A percentile compares a stretch with the other conserved stretches of the same genome.
Evolutionary conservation across 2,329 filamentous ascomycete genomes (phyloP).

Genomic region (Exserohilum turcica): DNA sequence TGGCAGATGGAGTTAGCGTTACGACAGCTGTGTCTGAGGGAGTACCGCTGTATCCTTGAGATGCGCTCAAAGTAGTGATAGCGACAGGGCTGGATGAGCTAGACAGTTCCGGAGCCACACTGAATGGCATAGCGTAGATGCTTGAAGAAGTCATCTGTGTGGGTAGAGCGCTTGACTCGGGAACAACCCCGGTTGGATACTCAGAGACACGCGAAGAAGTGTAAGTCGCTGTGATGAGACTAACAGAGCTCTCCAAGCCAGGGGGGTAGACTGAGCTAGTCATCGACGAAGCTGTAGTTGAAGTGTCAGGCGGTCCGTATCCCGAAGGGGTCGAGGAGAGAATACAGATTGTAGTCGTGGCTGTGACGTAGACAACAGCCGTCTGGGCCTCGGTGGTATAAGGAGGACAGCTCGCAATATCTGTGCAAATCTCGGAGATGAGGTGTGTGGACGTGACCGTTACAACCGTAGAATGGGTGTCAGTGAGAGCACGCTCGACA

Average conservation of each 20-base stretch:
- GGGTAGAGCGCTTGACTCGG: constrained; percentile 12
- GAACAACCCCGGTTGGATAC: constrained; percentile 5
- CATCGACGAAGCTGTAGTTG: constrained; percentile 8
- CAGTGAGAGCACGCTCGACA: constrained; percentile 21
- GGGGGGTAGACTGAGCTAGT: constrained; percentile 13
- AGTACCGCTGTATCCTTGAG: constrained; percentile 3
- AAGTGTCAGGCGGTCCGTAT: constrained; percentile 12
- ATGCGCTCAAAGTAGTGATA: constrained; percentile 6
- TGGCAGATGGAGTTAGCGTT: background rate
- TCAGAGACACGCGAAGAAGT: background rate
- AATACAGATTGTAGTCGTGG: constrained; percentile 53
- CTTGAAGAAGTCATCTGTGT: constrained; percentile 3
- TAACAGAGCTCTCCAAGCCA: constrained; percentile 4
- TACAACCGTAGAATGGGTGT: constrained; percentile 45
- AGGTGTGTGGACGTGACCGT: constrained; percentile 48
- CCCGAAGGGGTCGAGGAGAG: constrained; percentile 23
- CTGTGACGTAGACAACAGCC: constrained; percentile 42
- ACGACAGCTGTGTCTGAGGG: background rate
- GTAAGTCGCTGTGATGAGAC: constrained; percentile 12
- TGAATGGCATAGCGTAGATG: background rate
- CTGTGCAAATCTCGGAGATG: constrained; percentile 48
- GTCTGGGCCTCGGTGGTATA: constrained; percentile 46
- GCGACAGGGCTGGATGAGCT: constrained; percentile 5
- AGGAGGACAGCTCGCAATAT: constrained; percentile 44
- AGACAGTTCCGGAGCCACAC: background rate